These are phyloP conservation scores for Cetraspora pellucida DNA, from an alignment of 192 early-diverging fungal species.

Conservation along the genomic window DNA sequence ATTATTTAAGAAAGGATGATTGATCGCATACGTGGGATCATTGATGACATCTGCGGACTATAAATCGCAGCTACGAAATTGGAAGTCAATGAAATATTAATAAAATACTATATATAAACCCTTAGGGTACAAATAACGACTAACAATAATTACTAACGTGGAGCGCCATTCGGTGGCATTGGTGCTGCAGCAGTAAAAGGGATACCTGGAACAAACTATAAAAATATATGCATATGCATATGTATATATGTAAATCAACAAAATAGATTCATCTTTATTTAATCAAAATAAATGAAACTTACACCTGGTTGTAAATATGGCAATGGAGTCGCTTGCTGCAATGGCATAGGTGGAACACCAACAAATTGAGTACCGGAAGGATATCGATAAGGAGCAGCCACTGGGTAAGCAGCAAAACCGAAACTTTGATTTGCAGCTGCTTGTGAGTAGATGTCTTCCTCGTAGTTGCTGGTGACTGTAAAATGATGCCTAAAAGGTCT, in stretches of 20 bases:
- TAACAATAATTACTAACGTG: slow-evolving; percentile 19
- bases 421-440: slow-evolving; percentile 44
- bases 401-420: slow-evolving; percentile 40
- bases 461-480: slow-evolving; percentile 48
- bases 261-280: background rate
- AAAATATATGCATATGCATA: slow-evolving; percentile 9
- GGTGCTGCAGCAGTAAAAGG: slow-evolving; percentile 42
- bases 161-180: slow-evolving; percentile 40
- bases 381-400: slow-evolving; percentile 40
- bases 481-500: slow-evolving; percentile 57
- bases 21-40: slow-evolving; percentile 46
- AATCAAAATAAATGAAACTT: background rate
- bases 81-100: background rate
- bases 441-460: slow-evolving; percentile 53
- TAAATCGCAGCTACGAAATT: slow-evolving; percentile 32
- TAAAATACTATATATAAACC: background rate
- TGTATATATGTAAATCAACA: background rate
- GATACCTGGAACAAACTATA: slow-evolving; percentile 44
- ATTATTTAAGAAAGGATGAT: background rate
- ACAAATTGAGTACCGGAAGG: slow-evolving; percentile 40
- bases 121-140: too few relatives aligned
- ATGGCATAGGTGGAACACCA: slow-evolving; percentile 52
- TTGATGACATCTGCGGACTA: slow-evolving; percentile 53
- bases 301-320: slow-evolving; percentile 53
- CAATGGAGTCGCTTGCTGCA: slow-evolving; percentile 49